Base-by-base conservation (phyloP, 2,329 filamentous ascomycete genomes). In the Penicillium rolfsii region DNA sequence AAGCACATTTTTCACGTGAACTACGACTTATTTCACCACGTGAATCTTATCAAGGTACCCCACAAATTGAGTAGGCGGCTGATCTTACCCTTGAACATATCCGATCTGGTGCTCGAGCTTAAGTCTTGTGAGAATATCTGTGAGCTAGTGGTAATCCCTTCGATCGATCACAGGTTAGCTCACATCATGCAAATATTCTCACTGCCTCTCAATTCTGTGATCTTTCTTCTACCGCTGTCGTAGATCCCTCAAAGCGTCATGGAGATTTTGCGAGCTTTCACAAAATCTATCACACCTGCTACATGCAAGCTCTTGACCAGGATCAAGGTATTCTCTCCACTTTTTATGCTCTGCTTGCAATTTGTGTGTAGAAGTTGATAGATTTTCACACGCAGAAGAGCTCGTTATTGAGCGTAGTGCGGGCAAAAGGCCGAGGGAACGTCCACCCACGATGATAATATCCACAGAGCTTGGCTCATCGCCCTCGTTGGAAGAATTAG, bases 381-480 rank as follows among this genome's bases (percentile, higher is more conserved):
- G 19, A 22, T 22, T 22, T 22, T 22, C 19, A 22, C 19, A 22
- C 19, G 19, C 19, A 33, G 19, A 7, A 38, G 5, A 52, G 14
- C 46, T 50, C 9, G 26, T 19, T 19, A 52, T 30, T 11, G 24
- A 52, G 49, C 40, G 69, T 69, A 22, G 71, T 1, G 19, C 73
- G 3, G 77, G 60, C 16, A 76, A 61, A 14, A 78, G 63, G 22
- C 75, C 75, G 40, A 70, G 69, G 14, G 76, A 74, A 3, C 75
- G 75, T 12, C 74, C 75, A n/a, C 76, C 75, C 33, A 74, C 67
- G 33, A 77, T 72, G 16, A 78, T 64, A n/a, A 77, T 73, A 12
- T 55, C 54, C 2, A 55, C 46, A 14, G 28, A 55, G 16, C 19
- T 33, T 3, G 49, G 30, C 1, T 36, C 36, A 24, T 12, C 30